phyloP scores from a whole-genome alignment of 768 basidiomycete genomes.

The Boletus barrowsii region DNA sequence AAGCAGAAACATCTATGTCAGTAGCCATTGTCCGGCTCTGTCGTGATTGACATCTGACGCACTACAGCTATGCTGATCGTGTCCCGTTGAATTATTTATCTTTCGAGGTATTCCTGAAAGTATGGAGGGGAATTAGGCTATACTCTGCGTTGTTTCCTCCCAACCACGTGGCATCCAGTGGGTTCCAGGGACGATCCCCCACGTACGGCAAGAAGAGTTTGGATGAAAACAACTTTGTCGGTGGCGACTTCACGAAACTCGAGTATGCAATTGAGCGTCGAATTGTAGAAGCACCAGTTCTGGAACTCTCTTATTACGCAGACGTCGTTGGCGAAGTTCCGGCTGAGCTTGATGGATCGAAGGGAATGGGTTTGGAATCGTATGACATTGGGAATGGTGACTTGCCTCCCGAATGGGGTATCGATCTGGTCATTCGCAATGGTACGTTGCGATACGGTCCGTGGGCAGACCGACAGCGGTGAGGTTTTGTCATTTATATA shows the following conservation, averaged over 20 bases:
- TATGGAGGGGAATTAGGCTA: slow-evolving; percentile 56
- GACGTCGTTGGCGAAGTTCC: slow-evolving; percentile 83
- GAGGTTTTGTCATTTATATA: slow-evolving; percentile 9
- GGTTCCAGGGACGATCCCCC: background rate
- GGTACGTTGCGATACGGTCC: slow-evolving; percentile 86
- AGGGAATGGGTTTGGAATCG: slow-evolving; percentile 38
- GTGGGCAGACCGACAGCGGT: slow-evolving; percentile 96
- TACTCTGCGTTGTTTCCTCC: slow-evolving; percentile 35
- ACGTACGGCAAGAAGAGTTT: slow-evolving; percentile 27
- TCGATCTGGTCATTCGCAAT: slow-evolving; percentile 77
- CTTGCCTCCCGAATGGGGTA: slow-evolving; percentile 87
- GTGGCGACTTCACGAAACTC: slow-evolving; percentile 49
- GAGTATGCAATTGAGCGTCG: slow-evolving; percentile 91
- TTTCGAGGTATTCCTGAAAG: slow-evolving; percentile 41
- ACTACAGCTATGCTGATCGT: slow-evolving; percentile 23
- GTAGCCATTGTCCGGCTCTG: background rate
- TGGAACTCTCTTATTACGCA: slow-evolving; percentile 84
- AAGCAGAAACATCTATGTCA: slow-evolving; percentile 46
- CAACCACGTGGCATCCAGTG: background rate
- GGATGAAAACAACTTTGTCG: slow-evolving; percentile 56
- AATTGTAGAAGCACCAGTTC: slow-evolving; percentile 67
- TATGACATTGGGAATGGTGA: slow-evolving; percentile 86
- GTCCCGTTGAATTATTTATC: slow-evolving; percentile 35
- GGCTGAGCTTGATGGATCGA: slow-evolving; percentile 25
- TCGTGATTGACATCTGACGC: slow-evolving; percentile 7